These are phyloP conservation scores for Cyberlindnera euphorbiiphila DNA, from an alignment of 805 yeast genomes.

Conservation along the genomic window DNA sequence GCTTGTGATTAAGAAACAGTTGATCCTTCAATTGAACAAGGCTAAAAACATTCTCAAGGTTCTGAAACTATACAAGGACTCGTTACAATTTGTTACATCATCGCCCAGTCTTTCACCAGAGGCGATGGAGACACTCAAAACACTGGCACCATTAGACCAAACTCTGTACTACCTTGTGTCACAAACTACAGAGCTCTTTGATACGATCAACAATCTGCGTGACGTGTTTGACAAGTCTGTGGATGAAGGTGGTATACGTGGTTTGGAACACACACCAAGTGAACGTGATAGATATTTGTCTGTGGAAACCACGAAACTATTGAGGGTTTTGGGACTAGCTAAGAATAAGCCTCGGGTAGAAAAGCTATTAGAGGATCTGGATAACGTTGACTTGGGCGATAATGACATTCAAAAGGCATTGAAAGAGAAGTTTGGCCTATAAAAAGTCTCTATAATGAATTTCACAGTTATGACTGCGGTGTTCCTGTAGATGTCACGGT, in stretches of 20 bases:
- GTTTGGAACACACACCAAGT: slow-evolving; percentile 26
- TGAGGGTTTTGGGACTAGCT: slow-evolving; percentile 25
- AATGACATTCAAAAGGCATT: slow-evolving; percentile 20
- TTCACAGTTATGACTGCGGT: neutral
- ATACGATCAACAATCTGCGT: slow-evolving; percentile 9
- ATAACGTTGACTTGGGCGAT: slow-evolving; percentile 20
- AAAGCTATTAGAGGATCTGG: slow-evolving; percentile 20
- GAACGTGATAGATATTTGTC: slow-evolving; percentile 39
- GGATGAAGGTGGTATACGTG: slow-evolving; percentile 13
- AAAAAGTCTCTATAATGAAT: neutral
- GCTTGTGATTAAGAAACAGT: slow-evolving; percentile 37
- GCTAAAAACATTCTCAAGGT: slow-evolving; percentile 35
- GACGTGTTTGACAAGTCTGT: slow-evolving; percentile 9
- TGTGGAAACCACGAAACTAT: slow-evolving; percentile 34
- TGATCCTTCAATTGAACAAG: slow-evolving; percentile 37
- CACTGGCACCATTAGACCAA: slow-evolving; percentile 44
- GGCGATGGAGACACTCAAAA: slow-evolving; percentile 26
- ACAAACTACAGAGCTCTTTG: slow-evolving; percentile 36
- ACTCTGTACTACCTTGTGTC: slow-evolving; percentile 41
- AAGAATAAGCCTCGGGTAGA: slow-evolving; percentile 24
- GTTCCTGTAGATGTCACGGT: slow-evolving; percentile 4
- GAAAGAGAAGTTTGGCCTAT: slow-evolving; percentile 19
- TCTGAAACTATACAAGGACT: slow-evolving; percentile 31
- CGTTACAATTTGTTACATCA: slow-evolving; percentile 28
- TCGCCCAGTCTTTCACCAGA: slow-evolving; percentile 9